phyloP scores from a whole-genome alignment of 2,329 filamentous ascomycete genomes.

The Hypoxylon sp. region DNA sequence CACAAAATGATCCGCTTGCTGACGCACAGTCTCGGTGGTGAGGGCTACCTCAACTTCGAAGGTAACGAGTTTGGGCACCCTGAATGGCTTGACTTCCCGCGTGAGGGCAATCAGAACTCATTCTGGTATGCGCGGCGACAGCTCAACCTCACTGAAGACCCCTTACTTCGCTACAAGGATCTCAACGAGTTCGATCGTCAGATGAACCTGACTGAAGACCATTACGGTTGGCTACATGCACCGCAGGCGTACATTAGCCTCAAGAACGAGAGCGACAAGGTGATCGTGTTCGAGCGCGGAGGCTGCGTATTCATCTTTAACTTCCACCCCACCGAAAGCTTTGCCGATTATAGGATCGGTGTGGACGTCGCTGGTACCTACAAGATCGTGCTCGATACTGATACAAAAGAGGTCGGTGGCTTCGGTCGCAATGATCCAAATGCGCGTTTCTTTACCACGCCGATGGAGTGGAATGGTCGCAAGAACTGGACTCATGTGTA shows the following conservation, averaged over 20 bases:
- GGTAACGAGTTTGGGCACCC: constrained; percentile 99
- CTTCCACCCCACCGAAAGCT: constrained; percentile 88
- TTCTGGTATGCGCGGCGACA: constrained; percentile 96
- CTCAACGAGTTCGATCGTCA: constrained; percentile 93
- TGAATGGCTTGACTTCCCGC: constrained; percentile 98
- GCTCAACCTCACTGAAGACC: constrained; percentile 90
- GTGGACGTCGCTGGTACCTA: constrained; percentile 89
- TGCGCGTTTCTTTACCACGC: constrained; percentile 93
- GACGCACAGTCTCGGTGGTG: constrained; percentile 90
- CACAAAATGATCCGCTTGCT: constrained; percentile 98
- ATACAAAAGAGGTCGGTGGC: constrained; percentile 82
- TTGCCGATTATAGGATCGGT: constrained; percentile 91
- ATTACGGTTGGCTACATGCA: constrained; percentile 90
- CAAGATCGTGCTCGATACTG: constrained; percentile 85
- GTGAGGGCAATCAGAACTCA: constrained; percentile 90
- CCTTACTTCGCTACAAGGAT: constrained; percentile 86
- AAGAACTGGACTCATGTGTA: constrained; percentile 95
- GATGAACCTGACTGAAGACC: constrained; percentile 90
- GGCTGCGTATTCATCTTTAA: constrained; percentile 96
- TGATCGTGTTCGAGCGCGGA: constrained; percentile 94
- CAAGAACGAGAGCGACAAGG: constrained; percentile 94
- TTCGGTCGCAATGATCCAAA: constrained; percentile 80
- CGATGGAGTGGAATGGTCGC: constrained; percentile 89
- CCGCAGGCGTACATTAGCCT: constrained; percentile 91
- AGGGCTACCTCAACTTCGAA: constrained; percentile 98